A percentile compares a stretch with the other conserved stretches of the same genome.
Evolutionary conservation across 768 basidiomycete genomes (phyloP).

Genomic region (Tephrocybe sp.): DNA sequence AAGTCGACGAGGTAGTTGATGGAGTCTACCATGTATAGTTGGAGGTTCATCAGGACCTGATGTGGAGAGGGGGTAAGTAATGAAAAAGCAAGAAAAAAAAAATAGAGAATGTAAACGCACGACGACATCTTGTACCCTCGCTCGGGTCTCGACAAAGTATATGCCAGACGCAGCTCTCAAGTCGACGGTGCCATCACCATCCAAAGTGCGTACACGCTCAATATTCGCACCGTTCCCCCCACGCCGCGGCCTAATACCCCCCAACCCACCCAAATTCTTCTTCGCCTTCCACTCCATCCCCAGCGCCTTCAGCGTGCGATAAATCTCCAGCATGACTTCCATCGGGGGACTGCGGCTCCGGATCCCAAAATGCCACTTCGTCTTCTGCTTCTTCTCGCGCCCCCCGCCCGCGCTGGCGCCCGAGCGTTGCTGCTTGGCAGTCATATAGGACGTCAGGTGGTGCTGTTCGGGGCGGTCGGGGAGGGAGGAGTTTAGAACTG

Average conservation of each 20-base stretch:
- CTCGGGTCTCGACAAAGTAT: constrained; percentile 93
- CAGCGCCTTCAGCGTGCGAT: constrained; percentile 82
- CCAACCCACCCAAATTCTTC: constrained; percentile 69
- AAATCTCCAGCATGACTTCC: constrained; percentile 99
- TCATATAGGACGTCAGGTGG: constrained; percentile 67
- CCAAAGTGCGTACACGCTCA: constrained; percentile 60
- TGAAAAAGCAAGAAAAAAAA: not conserved
- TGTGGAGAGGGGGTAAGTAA: constrained; percentile 1
- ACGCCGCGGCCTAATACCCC: constrained; percentile 42
- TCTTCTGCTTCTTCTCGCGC: constrained; percentile 67
- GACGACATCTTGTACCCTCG: constrained; percentile 87
- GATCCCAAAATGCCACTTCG: constrained; percentile 98
- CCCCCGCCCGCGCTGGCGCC: constrained; percentile 30
- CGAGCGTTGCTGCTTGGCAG: constrained; percentile 51
- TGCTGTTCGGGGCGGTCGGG: constrained; percentile 66
- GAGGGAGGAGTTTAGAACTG: constrained; percentile 87
- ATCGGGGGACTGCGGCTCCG: constrained; percentile 92
- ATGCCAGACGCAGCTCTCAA: constrained; percentile 70
- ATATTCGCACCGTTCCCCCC: constrained; percentile 36
- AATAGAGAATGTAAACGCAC: constrained; percentile 44
- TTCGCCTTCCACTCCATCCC: constrained; percentile 99
- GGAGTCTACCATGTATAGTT: constrained; percentile 94
- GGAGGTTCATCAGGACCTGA: constrained; percentile 96
- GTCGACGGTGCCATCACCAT: constrained; percentile 59
- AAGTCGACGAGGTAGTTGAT: constrained; percentile 98